Base-by-base conservation (phyloP, 352 stramenopile species). In the Elongisporangium prolatum region DNA sequence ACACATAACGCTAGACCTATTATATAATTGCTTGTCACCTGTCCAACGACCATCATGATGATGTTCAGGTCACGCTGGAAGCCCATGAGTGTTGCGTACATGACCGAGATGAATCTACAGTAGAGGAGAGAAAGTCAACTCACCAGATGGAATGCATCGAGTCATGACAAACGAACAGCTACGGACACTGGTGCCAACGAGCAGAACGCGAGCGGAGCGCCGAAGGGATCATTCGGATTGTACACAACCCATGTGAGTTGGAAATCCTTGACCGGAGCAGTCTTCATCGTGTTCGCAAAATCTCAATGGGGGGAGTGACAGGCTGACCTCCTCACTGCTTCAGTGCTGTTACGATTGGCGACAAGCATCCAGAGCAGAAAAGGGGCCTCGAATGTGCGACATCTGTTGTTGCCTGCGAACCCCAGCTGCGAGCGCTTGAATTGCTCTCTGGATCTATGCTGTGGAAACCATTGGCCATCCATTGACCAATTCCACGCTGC, bases 201-300 rank as follows among this genome's bases (percentile, higher is more conserved):
- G 54, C 80, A 82, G 47, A 95, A 77, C 56, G 86, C 86, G 38
- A 93, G 63, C 34, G 89, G 21, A 18, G 65, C 67, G 18, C 86
- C 86, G 17, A 89, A 67, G 9, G 82, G 80, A 52, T 95, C 86
- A 20, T 62, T 64, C 7, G 77, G 74, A 56, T 95, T 80, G 62
- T 95, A 95, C 22, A 89, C 76, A 49, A 95, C 86, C 82, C 82
- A 92, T 48, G 84, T 92, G 67, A 86, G 78, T 73, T 91, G 79
- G 57, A 93, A 91, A 56, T 83, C 76, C 60, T 89, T 44, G 34
- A 44, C 34, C 34, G 34, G 48, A 52, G 48, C 48, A 17, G 20
- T 25, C 48, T 52, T 52, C 48, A 52, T 25, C 48, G 48, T 52
- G 48, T 44, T 44, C 34, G 34, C 34, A 44, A 44, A 44, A 13